Base-by-base conservation (phyloP, 768 basidiomycete genomes). In the Macrolepiota albuminosa region DNA sequence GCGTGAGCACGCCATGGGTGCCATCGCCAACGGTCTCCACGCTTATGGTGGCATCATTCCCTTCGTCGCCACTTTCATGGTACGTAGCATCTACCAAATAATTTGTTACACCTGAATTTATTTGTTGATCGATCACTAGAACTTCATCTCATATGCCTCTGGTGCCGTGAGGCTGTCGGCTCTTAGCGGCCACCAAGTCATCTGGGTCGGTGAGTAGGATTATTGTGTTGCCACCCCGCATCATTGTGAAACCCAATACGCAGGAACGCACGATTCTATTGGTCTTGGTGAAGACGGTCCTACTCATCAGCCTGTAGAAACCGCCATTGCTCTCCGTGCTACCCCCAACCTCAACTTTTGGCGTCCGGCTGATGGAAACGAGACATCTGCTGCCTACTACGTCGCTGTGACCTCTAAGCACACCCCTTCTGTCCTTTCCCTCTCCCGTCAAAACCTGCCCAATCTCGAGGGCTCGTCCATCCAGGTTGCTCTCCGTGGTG, bases 1-100 rank as follows among this genome's bases (percentile, higher is more conserved):
- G 59, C 91, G 95, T 75, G 95, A 98, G 74, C 95, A 98, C 74
- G 95, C 81, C 66, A 98, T 97, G 95, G 91, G 89, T 67, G 95
- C 95, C 57, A 94, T 98, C 68, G 92, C 88, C 65, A 97, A 97
- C 72, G 95, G 95, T 71, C 72, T 95, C 62, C 73, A 80, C 62
- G 95, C 94, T 2, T 98, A 97, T 74, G 95, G 95, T 61, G 92
- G 85, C 67, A 86, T 95, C 69, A 84, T 96, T 62, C 95, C 95
- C 47, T 95, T 93, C 72, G 83, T 89, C 63, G 92, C 89, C 59
- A 98, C 95, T 37, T 97, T 97, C 88, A 73, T 97, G 76, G 89
- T 90, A 66, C 67, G 80, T 26, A 34, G 11, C 4, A 46, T 21
- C 26, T 24, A 55, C 29, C 18, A n/a, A 45, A 21, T 34, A 21